Evolutionary conservation across 1,139 yeast genomes (phyloP), one percentile per base, ranked within the genome.

Genomic region (Diutina neorugosa): DNA sequence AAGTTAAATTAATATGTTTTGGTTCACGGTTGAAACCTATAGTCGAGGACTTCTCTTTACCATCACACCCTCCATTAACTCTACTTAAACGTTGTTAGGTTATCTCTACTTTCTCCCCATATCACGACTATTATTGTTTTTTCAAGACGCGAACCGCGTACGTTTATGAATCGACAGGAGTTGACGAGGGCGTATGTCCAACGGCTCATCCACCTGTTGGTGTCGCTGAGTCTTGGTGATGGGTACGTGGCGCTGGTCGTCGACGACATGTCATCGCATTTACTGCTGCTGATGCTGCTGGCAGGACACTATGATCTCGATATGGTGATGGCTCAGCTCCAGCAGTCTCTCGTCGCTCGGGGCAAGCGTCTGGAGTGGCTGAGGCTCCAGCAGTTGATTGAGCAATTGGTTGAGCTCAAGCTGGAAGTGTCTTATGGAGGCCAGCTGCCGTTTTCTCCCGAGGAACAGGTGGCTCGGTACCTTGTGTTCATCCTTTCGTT

Each of bases 161-260:
- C 31, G 37, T 16, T 14, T 16, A 44, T 44, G 48, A 23, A 44
- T 27, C 48, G 31, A 2, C 21, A 21, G 37, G 34, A 21, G 27
- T 18, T 46, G 16, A 46, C 50, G 11, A n/a, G 41, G 40, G 19
- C 27, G 11, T 46, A 27, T 19, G 37, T 46, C 50, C 37, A 46
- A 8, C 19, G 50, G 21, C 50, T 46, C 40, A 37, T 46, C 6
- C 21, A 46, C 40, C 40, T 27, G 40, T 11, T 46, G 12, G 50
- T 46, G 23, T 37, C 40, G 14, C 50, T n/a, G 12, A n/a, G 14
- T 11, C 25, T 23, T 9, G 50, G 50, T n/a, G 50, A 46, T 16
- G 50, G 23, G 14, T 46, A 46, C 50, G 27, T 20, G 50, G 40
- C 50, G 50, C 50, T 46, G 50, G 50, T 46, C 40, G 50, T 18